Evolutionary conservation across 2,329 filamentous ascomycete species (phyloP).

Genomic region (Rhynchosporium secalis): DNA sequence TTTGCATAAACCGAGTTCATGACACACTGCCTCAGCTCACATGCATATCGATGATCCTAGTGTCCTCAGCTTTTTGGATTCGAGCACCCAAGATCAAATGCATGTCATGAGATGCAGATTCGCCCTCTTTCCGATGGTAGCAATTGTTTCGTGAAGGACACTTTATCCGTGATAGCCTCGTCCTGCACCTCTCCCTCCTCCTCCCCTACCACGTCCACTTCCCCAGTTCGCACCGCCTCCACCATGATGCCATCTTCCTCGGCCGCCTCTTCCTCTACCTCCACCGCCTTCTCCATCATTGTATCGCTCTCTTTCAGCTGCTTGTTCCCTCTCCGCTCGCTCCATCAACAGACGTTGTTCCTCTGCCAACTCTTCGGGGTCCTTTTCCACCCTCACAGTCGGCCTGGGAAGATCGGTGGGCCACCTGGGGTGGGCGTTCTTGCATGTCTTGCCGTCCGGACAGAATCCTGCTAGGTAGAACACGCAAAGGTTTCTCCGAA

Average conservation of each 20-base stretch:
- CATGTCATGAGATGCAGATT: background rate
- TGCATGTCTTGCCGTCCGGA: slow-evolving; percentile 76
- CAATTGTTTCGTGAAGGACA: background rate
- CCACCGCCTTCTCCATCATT: slow-evolving; percentile 40
- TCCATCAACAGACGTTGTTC: slow-evolving; percentile 58
- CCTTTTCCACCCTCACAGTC: slow-evolving; percentile 64
- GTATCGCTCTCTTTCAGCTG: slow-evolving; percentile 43
- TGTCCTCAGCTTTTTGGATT: background rate
- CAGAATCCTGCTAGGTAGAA: slow-evolving; percentile 96
- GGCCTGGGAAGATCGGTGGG: slow-evolving; percentile 71
- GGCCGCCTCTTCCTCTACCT: slow-evolving; percentile 33
- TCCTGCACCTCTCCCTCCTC: slow-evolving; percentile 31
- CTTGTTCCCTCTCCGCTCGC: slow-evolving; percentile 53
- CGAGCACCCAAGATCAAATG: background rate
- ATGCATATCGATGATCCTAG: background rate
- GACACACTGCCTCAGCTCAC: background rate
- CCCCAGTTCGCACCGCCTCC: slow-evolving; percentile 41
- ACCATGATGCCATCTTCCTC: slow-evolving; percentile 38
- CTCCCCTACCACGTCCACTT: slow-evolving; percentile 35
- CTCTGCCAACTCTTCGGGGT: slow-evolving; percentile 55
- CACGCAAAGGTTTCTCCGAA: slow-evolving; percentile 74
- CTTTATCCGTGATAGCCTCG: slow-evolving; percentile 32
- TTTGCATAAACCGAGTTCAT: background rate
- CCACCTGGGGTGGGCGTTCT: slow-evolving; percentile 81
- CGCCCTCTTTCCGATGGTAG: slow-evolving; percentile 7